Conservation (phyloP, 768 basidiomycete species). For the Tephrocybe rancida region DNA sequence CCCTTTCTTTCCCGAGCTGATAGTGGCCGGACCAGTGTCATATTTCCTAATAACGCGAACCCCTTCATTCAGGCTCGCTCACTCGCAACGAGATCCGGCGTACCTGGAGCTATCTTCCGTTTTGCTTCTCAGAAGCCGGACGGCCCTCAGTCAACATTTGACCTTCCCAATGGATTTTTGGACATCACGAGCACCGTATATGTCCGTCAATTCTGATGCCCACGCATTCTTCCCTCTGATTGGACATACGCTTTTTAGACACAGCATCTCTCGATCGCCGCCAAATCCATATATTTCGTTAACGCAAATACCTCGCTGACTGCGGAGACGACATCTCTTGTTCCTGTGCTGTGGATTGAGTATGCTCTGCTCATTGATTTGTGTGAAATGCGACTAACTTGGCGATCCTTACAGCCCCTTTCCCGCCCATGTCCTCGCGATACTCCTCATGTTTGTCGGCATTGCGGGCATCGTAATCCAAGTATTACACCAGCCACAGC, state of each 20-base stretch:
- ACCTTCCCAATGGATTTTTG: conserved; percentile 50
- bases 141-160: conserved; percentile 49
- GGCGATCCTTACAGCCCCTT: conserved; percentile 41
- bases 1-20: background rate
- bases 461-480: conserved; percentile 50
- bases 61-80: conserved; percentile 56
- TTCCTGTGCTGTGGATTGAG: conserved; percentile 61
- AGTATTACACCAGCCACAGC: conserved; percentile 44
- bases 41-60: conserved; percentile 41
- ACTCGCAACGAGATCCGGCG: conserved; percentile 45
- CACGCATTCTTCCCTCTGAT: background rate
- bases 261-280: conserved; percentile 57
- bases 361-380: conserved; percentile 31
- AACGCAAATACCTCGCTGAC: conserved; percentile 35
- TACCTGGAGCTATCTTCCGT: conserved; percentile 63
- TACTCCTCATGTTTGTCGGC: conserved; percentile 50
- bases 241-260: conserved; percentile 33
- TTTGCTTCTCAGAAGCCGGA: conserved; percentile 43
- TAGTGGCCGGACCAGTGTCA: conserved; percentile 31
- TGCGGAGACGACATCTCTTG: conserved; percentile 40
- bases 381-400: background rate
- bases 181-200: conserved; percentile 53
- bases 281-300: conserved; percentile 63
- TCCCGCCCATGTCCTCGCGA: conserved; percentile 52
- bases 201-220: conserved; percentile 34